Evolutionary conservation across 371 early-diverging fungal genomes (phyloP).

Genomic region (Synchytrium microbalum): DNA sequence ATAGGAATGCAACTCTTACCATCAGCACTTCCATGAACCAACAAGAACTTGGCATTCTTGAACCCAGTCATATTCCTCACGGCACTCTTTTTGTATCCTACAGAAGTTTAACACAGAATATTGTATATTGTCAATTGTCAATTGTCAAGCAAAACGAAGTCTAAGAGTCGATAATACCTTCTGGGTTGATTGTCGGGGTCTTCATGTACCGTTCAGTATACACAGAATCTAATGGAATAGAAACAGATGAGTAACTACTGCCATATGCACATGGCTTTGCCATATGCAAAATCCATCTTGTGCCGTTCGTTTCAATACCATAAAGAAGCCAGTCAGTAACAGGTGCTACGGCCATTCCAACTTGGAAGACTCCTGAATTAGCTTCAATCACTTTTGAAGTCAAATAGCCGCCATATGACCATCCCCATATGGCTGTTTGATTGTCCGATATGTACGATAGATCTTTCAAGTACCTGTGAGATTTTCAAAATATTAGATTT

Average conservation of each 20-base stretch:
- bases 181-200: constrained; percentile 64
- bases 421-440: constrained; percentile 94
- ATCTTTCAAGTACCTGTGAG: constrained; percentile 44
- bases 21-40: constrained; percentile 92
- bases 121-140: no score
- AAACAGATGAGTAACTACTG: neutral
- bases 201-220: constrained; percentile 97
- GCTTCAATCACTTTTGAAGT: constrained; percentile 80
- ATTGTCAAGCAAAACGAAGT: no score
- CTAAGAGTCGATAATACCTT: no score
- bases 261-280: neutral
- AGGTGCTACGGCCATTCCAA: constrained; percentile 92
- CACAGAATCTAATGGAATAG: constrained; percentile 57
- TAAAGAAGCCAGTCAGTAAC: constrained; percentile 89
- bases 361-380: constrained; percentile 67
- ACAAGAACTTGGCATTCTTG: constrained; percentile 60
- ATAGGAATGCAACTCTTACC: constrained; percentile 40
- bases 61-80: constrained; percentile 80
- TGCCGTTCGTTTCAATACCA: constrained; percentile 30
- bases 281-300: neutral
- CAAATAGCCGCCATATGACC: constrained; percentile 93
- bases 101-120: no score
- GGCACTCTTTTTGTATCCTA: constrained; percentile 73
- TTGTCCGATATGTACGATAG: constrained; percentile 67
- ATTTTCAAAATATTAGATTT: neutral